Evolutionary conservation across 345 rosid species (phyloP), one percentile per base, ranked within the genome.

Genomic region (Alliaria petiolata): DNA sequence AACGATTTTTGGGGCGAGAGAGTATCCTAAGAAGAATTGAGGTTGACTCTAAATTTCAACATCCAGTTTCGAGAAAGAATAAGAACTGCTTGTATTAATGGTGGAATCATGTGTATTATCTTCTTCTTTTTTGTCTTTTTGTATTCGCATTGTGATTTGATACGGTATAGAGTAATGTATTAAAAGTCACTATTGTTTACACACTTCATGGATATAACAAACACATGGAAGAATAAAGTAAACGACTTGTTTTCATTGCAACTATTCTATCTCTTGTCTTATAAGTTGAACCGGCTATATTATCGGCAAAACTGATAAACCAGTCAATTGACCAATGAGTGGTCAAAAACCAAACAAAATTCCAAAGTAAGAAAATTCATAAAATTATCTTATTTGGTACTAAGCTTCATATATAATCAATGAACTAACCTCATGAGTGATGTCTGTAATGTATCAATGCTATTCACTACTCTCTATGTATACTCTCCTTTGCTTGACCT

Each of bases 1-100:
- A 4, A 88, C 89, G 0, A 86, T 95, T 64, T 95, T 95, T 38
- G 98, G 98, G 52, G 82, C 96, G 3, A 86, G 98, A 83, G 98
- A 91, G 81, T 89, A 91, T 81, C 82, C 88, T 0, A 85, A 87
- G 76, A 89, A 88, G 54, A 79, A 76, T 0, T 76, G 70, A 76
- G 45, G 40, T 52, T 15, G 58, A 65, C 49, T 49, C 0, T 2
- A 43, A 17, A 19, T 57, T 58, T 1, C 7, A 54, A 36, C 65
- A 15, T 35, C 62, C 12, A 42, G 43, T 30, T 33, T 54, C 15
- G 5, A 44, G 72, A 43, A 44, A 44, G 56, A 69, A 56, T n/a
- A 56, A 42, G 8, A 14, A 62, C 3, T 47, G 44, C 17, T 15
- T 35, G 36, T 43, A 30, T 28, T 17, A 4, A 17, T 54, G 20